phyloP scores from a whole-genome alignment of 1,284 basidiomycete species.

The Heterobasidion irregulare region DNA sequence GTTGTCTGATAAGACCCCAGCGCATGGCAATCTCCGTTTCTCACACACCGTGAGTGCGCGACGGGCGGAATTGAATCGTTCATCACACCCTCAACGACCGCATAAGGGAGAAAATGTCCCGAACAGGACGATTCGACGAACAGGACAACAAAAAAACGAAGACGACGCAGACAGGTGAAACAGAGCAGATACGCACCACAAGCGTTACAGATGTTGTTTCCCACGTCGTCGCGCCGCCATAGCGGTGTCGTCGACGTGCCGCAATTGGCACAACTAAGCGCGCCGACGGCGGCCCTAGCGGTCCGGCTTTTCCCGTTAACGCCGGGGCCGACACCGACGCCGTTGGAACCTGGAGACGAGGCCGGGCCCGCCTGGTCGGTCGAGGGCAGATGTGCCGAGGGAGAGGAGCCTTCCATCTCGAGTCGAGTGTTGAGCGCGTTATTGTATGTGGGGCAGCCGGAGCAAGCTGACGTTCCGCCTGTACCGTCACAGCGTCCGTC shows the following conservation, averaged over 20 bases:
- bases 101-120: too few species aligned
- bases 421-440: conserved; percentile 47
- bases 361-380: background rate
- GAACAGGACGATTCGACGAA: conserved; percentile 7
- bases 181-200: conserved; percentile 62
- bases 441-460: conserved; percentile 92
- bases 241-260: conserved; percentile 91
- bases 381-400: conserved; percentile 4
- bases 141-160: conserved; percentile 14
- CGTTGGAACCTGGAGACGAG: conserved; percentile 9
- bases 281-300: conserved; percentile 52
- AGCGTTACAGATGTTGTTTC: conserved; percentile 89
- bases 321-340: conserved; percentile 10
- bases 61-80: too few species aligned
- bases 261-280: conserved; percentile 84
- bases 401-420: conserved; percentile 3
- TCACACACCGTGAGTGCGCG: background rate
- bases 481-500: conserved; percentile 94
- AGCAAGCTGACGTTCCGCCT: conserved; percentile 84
- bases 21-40: background rate
- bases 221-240: conserved; percentile 90
- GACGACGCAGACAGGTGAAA: conserved; percentile 11
- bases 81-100: too few species aligned
- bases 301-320: conserved; percentile 19
- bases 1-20: background rate